Conservation (phyloP, 306 rosid genomes). For the Cucurbita maxima region DNA sequence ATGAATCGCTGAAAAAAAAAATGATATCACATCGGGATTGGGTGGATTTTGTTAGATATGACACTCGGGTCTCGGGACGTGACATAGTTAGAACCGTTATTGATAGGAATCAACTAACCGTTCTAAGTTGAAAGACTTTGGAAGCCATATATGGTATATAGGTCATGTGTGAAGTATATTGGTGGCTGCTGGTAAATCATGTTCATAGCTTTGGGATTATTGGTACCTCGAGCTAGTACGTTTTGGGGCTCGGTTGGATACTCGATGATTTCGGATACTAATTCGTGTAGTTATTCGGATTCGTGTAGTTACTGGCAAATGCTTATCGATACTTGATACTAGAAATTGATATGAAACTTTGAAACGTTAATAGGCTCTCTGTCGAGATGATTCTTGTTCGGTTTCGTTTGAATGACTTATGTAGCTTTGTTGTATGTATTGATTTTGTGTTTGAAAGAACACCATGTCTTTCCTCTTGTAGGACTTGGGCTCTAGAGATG, state of each 20-base stretch:
- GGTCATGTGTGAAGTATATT: not conserved
- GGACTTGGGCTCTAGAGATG: too few species aligned
- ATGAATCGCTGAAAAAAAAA: slow-evolving; percentile 3
- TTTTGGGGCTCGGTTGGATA: not conserved
- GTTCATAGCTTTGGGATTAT: slow-evolving; percentile 2
- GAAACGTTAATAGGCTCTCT: not conserved
- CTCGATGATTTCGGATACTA: not conserved
- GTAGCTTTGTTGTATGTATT: not conserved
- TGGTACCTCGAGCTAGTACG: not conserved
- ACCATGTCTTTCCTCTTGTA: too few species aligned
- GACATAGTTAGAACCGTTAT: not conserved
- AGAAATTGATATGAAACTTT: not conserved
- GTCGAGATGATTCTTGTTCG: not conserved
- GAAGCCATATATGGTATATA: not conserved
- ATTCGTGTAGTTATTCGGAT: not conserved
- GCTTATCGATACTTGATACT: not conserved
- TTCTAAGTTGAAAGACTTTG: not conserved
- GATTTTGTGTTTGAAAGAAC: not conserved
- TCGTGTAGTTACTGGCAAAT: not conserved
- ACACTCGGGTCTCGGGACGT: slow-evolving; percentile 34
- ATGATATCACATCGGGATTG: slow-evolving; percentile 25
- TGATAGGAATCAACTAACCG: not conserved
- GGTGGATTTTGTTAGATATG: slow-evolving; percentile 86
- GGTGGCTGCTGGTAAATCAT: not conserved
- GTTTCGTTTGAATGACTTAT: not conserved